Evolutionary conservation across 2,329 filamentous ascomycete genomes (phyloP), one percentile per base, ranked within the genome.

Genomic region (Apiospora kogelbergensis): DNA sequence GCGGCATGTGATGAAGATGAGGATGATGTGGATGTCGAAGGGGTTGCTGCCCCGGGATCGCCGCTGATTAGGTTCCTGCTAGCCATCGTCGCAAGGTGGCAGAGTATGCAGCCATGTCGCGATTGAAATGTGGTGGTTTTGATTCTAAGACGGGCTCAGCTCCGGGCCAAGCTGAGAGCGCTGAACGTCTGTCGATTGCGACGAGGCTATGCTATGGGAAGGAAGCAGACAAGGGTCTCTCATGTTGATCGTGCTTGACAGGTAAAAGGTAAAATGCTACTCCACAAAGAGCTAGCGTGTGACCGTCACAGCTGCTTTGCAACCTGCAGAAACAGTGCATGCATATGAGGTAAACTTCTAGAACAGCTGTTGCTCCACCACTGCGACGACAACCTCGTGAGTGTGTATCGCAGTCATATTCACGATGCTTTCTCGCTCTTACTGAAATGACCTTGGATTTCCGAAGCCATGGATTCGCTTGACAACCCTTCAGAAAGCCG

Each of bases 1-100:
- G 40, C 40, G 40, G 40, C 66, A 22, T 66, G 44, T 22, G 57
- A 57, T 33, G 24, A 68, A 15, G 73, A 69, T 15, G 74, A 68
- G 15, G 73, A 69, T 17, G 74, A 74, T 20, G 71, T 70, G 30
- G 69, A 73, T 15, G 73, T 72, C 22, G 76, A 72, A 33, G 74
- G 75, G 44, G 76, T 75, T n/a, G 74, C 74, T 20, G 75, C 74
- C 66, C 72, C 77, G 69, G 74, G 75, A 7, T 65, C 37, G 24
- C 67, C 68, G 70, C 71, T 76, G 57, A 76, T 73, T 71, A 75
- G 69, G 72, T 75, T 77, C 73, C 75, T 77, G 69, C 74, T 75
- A 70, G 76, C 74, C 76, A 78, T 78, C 65, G 71, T 74, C 71
- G 71, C 71, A 73, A 73, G 68, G 67, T 65, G 65, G 45, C 68